These are phyloP conservation scores for Amanita phalloides DNA, from an alignment of 768 basidiomycete species.

Conservation along the genomic window DNA sequence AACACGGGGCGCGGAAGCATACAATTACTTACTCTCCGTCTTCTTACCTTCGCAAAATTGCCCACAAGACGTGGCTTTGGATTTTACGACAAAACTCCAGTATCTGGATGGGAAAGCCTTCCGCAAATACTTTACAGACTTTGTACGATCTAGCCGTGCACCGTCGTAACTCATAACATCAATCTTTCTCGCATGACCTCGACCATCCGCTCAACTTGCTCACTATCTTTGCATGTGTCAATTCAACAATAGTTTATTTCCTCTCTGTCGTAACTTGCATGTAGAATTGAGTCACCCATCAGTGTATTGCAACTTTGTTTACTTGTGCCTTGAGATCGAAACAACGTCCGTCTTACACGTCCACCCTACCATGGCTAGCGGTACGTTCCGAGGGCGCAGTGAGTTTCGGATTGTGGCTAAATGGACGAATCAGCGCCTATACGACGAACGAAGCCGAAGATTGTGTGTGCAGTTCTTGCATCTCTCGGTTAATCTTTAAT, in stretches of 20 bases:
- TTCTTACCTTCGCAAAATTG: constrained; percentile 88
- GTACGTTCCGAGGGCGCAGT: constrained; percentile 5
- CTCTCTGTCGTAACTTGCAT: not conserved
- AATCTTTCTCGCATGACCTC: not conserved
- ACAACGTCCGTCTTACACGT: not conserved
- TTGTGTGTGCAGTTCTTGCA: constrained; percentile 6
- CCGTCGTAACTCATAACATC: constrained; percentile 50
- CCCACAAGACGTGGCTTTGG: constrained; percentile 65
- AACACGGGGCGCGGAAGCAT: constrained; percentile 72
- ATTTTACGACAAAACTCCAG: constrained; percentile 69
- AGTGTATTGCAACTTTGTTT: not conserved
- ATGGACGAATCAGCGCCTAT: not conserved
- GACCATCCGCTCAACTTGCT: not conserved
- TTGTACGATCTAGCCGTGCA: constrained; percentile 64
- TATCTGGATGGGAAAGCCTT: constrained; percentile 68
- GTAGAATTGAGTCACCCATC: not conserved
- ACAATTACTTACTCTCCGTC: constrained; percentile 64
- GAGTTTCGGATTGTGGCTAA: not conserved
- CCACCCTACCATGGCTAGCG: constrained; percentile 9
- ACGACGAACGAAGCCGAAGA: constrained; percentile 4
- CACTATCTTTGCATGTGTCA: not conserved
- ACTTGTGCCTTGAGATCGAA: not conserved
- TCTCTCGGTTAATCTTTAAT: constrained; percentile 4
- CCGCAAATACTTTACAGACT: constrained; percentile 81
- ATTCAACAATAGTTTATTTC: constrained; percentile 1